A percentile compares a stretch with the other conserved stretches of the same genome.
These are phyloP conservation scores for Limnanthes douglasii DNA, from an alignment of 345 rosid species.

Conservation along the genomic window DNA sequence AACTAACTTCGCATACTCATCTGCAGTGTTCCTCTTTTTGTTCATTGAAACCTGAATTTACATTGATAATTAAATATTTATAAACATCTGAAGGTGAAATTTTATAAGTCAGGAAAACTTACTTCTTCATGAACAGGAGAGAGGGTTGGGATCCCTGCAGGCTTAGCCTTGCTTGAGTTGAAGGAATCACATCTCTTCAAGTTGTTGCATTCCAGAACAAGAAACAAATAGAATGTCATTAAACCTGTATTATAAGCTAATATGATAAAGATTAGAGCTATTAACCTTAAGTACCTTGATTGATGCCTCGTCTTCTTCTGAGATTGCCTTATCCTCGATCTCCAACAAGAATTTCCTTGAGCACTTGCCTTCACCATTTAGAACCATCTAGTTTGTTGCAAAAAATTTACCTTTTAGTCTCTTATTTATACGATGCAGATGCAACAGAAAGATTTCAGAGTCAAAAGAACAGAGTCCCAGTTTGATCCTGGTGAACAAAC, in stretches of 20 bases:
- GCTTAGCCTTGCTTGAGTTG: constrained; percentile 1
- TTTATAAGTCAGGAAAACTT: constrained; percentile 10
- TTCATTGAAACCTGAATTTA: background rate
- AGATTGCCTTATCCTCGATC: constrained; percentile 36
- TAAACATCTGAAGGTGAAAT: too few species aligned
- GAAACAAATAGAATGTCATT: too few species aligned
- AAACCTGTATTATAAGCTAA: too few species aligned
- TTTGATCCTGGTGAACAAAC: too few species aligned
- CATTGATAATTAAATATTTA: too few species aligned
- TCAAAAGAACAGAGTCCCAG: too few species aligned
- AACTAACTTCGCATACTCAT: constrained; percentile 11
- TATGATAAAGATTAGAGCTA: background rate
- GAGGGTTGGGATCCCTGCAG: constrained; percentile 8
- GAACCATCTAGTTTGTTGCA: constrained; percentile 36
- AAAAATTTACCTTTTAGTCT: too few species aligned
- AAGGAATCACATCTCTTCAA: constrained; percentile 12
- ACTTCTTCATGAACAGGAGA: constrained; percentile 18
- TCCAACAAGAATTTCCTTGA: constrained; percentile 21
- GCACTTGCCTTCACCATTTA: constrained; percentile 52
- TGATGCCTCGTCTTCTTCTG: constrained; percentile 18
- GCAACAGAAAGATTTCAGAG: too few species aligned
- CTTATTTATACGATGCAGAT: too few species aligned
- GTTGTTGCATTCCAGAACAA: background rate
- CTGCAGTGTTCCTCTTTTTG: constrained; percentile 2
- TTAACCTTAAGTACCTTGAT: constrained; percentile 11